Conservation (phyloP, 345 rosid genomes). For the Brassica nigra region DNA sequence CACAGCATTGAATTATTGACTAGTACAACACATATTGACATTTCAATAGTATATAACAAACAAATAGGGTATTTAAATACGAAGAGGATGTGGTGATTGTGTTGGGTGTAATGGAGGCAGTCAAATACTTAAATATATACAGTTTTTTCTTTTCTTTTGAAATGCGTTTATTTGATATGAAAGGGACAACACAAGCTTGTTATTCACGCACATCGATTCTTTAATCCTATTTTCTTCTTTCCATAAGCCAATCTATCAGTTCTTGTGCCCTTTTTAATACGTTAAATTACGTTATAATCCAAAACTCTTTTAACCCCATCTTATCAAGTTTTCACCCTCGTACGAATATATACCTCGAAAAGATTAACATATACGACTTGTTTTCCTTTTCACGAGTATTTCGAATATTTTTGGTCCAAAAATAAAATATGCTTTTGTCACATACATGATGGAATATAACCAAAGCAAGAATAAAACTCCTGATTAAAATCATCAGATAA, state of each 20-base stretch:
- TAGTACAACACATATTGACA: slow-evolving; percentile 7
- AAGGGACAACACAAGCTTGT: slow-evolving; percentile 19
- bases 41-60: slow-evolving; percentile 4
- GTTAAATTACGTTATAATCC: neutral
- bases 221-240: neutral
- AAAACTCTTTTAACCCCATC: neutral
- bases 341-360: neutral
- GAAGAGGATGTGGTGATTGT: slow-evolving; percentile 29
- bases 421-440: neutral
- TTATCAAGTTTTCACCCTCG: neutral
- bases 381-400: neutral
- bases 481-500: neutral
- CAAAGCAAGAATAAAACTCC: neutral
- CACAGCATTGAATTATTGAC: slow-evolving; percentile 19
- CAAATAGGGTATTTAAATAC: slow-evolving; percentile 5
- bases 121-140: slow-evolving; percentile 25
- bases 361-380: neutral
- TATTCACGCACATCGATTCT: slow-evolving; percentile 21
- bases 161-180: neutral
- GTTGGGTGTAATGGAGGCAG: slow-evolving; percentile 41
- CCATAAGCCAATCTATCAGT: slow-evolving; percentile 20
- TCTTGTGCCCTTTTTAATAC: neutral
- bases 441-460: neutral
- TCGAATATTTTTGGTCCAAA: neutral
- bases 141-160: neutral